Conservation (phyloP, 2,329 filamentous ascomycete genomes). For the Chaetomium sp. region DNA sequence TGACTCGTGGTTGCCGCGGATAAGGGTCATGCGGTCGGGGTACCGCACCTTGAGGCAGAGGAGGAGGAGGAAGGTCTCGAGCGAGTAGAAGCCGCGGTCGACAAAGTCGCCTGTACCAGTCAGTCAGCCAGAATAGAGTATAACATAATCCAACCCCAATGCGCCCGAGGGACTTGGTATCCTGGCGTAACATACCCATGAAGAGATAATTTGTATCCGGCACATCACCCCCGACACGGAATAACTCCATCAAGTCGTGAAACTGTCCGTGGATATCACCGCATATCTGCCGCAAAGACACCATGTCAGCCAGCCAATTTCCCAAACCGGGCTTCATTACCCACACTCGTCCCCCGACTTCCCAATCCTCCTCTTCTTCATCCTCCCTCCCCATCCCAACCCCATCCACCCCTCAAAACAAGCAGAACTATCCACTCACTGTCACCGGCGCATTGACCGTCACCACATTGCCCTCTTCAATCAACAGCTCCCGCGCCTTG, state of each 20-base stretch:
- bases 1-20: slow-evolving; percentile 92
- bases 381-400: too few species aligned
- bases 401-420: too few species aligned
- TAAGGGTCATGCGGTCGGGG: slow-evolving; percentile 92
- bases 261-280: slow-evolving; percentile 97
- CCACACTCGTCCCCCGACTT: too few species aligned
- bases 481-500: slow-evolving; percentile 90
- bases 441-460: slow-evolving; percentile 92
- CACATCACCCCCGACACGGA: slow-evolving; percentile 86
- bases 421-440: slow-evolving; percentile 40
- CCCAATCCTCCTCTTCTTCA: too few species aligned
- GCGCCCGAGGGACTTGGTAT: background rate
- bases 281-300: slow-evolving; percentile 58
- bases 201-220: slow-evolving; percentile 96
- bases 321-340: background rate
- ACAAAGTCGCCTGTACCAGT: slow-evolving; percentile 73
- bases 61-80: slow-evolving; percentile 92
- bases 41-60: slow-evolving; percentile 96
- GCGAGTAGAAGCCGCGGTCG: slow-evolving; percentile 94
- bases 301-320: background rate
- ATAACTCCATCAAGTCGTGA: slow-evolving; percentile 94
- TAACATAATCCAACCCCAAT: background rate
- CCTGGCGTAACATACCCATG: slow-evolving; percentile 59
- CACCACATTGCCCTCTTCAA: slow-evolving; percentile 96
- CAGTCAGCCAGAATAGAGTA: too few species aligned